Percentiles rank a stretch among this genome's conserved stretches.
Evolutionary conservation across 2,329 filamentous ascomycete genomes (phyloP).

Genomic region (Canariomyces notabilis): DNA sequence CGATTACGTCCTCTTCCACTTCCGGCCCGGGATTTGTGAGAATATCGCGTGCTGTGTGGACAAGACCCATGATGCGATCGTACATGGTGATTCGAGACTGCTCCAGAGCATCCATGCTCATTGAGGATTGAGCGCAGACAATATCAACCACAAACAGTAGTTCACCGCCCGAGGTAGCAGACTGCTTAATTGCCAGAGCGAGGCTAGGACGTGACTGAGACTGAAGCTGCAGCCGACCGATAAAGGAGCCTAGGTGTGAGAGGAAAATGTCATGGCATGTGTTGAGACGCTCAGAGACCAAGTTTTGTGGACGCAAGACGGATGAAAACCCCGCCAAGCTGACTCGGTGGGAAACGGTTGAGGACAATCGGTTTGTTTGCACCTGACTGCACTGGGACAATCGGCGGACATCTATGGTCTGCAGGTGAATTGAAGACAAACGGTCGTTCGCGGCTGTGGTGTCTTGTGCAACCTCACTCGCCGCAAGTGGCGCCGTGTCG

Average conservation of each 20-base stretch:
- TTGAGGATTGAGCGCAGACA: constrained; percentile 71
- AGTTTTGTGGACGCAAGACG: constrained; percentile 58
- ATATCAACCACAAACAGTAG: constrained; percentile 76
- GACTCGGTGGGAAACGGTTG: constrained; percentile 64
- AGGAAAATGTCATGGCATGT: constrained; percentile 82
- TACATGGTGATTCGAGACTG: constrained; percentile 72
- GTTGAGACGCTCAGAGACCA: constrained; percentile 79
- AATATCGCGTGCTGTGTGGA: constrained; percentile 74
- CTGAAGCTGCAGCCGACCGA: constrained; percentile 82
- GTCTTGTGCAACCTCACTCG: constrained; percentile 35
- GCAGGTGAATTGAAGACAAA: constrained; percentile 42
- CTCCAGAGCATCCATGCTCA: constrained; percentile 61
- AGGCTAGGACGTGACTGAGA: constrained; percentile 86
- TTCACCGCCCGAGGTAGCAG: constrained; percentile 73
- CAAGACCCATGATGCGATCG: constrained; percentile 71
- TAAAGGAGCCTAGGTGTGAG: constrained; percentile 86
- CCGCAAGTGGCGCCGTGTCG: constrained; percentile 33
- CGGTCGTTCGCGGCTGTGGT: constrained; percentile 38
- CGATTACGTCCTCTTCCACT: constrained; percentile 67
- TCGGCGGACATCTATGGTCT: constrained; percentile 27
- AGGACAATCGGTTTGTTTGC: constrained; percentile 37
- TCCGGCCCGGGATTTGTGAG: constrained; percentile 64
- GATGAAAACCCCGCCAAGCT: constrained; percentile 68
- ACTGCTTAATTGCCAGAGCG: constrained; percentile 74
- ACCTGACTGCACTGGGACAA: constrained; percentile 35